Evolutionary conservation across 495 filamentous ascomycete species (phyloP).

Genomic region (Aspergillus avenaceus): DNA sequence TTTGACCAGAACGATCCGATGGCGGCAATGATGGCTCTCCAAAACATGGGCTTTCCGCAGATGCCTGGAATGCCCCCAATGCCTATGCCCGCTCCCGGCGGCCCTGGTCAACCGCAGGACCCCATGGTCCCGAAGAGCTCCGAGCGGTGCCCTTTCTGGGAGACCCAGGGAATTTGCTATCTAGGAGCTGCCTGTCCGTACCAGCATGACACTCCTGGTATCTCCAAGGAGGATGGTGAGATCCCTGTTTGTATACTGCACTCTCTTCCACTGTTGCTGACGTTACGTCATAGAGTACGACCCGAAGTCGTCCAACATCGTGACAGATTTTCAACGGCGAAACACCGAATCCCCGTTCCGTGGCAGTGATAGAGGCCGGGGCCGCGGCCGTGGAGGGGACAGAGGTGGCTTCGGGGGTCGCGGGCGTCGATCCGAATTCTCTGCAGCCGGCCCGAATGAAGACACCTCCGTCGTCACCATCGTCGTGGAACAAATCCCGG

Average conservation of each 20-base stretch:
- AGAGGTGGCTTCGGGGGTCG: slow-evolving; percentile 42
- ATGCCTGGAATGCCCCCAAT: slow-evolving; percentile 52
- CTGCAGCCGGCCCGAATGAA: slow-evolving; percentile 66
- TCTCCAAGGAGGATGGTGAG: slow-evolving; percentile 49
- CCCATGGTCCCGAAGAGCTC: slow-evolving; percentile 37
- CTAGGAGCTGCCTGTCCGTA: slow-evolving; percentile 74
- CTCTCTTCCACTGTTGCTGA: slow-evolving; percentile 8
- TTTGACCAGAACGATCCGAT: slow-evolving; percentile 66
- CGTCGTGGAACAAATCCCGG: slow-evolving; percentile 90
- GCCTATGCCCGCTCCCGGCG: slow-evolving; percentile 31
- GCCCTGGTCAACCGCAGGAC: slow-evolving; percentile 25
- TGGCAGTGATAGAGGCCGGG: slow-evolving; percentile 37
- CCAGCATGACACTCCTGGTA: slow-evolving; percentile 67
- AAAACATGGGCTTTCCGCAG: slow-evolving; percentile 60
- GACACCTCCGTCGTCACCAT: slow-evolving; percentile 75
- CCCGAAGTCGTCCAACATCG: slow-evolving; percentile 59
- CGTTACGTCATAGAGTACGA: slow-evolving; percentile 68
- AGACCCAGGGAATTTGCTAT: slow-evolving; percentile 82
- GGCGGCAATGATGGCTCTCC: slow-evolving; percentile 66
- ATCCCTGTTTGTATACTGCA: not conserved
- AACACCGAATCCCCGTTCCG: slow-evolving; percentile 20
- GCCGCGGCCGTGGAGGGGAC: slow-evolving; percentile 46
- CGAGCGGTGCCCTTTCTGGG: slow-evolving; percentile 79
- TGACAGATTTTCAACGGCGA: slow-evolving; percentile 32
- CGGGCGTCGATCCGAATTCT: slow-evolving; percentile 64